Evolutionary conservation across 2,329 filamentous ascomycete species (phyloP).

Genomic region (Pyricularia grisea): DNA sequence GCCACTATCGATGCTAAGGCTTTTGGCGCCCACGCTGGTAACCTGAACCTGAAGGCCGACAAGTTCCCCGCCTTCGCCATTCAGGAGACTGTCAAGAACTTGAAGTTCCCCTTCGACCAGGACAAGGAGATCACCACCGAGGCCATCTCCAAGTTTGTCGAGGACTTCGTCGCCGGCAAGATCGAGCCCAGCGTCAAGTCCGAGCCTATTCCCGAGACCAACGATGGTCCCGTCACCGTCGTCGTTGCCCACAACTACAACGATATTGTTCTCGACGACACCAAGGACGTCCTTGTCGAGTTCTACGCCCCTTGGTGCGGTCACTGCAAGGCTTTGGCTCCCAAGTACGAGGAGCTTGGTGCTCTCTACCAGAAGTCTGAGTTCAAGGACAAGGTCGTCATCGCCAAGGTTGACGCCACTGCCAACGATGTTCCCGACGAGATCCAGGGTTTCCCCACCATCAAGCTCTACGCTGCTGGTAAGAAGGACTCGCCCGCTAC

Average conservation of each 20-base stretch:
- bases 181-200: constrained; percentile 96
- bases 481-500: constrained; percentile 76
- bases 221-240: constrained; percentile 80
- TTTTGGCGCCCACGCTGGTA: constrained; percentile 89
- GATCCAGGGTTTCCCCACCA: constrained; percentile 96
- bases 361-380: constrained; percentile 67
- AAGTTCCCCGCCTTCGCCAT: constrained; percentile 97
- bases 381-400: constrained; percentile 74
- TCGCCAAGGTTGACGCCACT: constrained; percentile 97
- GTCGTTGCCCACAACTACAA: constrained; percentile 94
- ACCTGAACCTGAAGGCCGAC: constrained; percentile 93
- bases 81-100: constrained; percentile 89
- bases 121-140: constrained; percentile 65
- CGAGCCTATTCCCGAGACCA: constrained; percentile 87
- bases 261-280: constrained; percentile 80
- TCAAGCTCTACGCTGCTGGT: constrained; percentile 94
- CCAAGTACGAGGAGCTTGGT: constrained; percentile 91
- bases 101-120: constrained; percentile 92
- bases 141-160: constrained; percentile 70
- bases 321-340: constrained; percentile 97
- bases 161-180: constrained; percentile 79
- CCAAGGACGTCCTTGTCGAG: constrained; percentile 95
- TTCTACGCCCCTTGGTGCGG: constrained; percentile 99
- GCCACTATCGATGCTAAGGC: constrained; percentile 92
- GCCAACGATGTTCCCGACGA: constrained; percentile 94